phyloP scores from a whole-genome alignment of 108 stramenopile genomes.

The Parmales sp. region DNA sequence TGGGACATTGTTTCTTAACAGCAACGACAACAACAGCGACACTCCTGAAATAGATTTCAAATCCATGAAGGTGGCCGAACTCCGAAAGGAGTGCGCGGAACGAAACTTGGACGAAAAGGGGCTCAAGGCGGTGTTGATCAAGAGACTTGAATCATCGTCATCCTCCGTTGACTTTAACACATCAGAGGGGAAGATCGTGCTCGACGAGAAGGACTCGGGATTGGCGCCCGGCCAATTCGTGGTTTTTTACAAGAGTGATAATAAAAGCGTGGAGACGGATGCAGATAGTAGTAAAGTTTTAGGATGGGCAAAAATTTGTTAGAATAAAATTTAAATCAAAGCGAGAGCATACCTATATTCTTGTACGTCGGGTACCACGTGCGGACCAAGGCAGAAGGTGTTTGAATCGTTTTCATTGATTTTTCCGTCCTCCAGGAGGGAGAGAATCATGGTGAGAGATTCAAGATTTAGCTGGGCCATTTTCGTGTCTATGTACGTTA shows the following conservation, averaged over 20 bases:
- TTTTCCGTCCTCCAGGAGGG: too few relatives aligned
- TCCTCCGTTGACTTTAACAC: conserved; percentile 15
- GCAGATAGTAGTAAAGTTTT: too few relatives aligned
- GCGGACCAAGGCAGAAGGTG: too few relatives aligned
- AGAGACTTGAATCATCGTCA: not conserved
- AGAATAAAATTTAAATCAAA: too few relatives aligned
- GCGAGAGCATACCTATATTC: too few relatives aligned
- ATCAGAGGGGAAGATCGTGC: conserved; percentile 33
- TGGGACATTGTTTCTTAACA: conserved; percentile 41
- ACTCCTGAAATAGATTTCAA: conserved; percentile 10
- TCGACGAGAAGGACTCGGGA: conserved; percentile 74
- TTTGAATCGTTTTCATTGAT: too few relatives aligned
- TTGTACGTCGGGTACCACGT: too few relatives aligned
- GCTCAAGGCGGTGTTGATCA: conserved; percentile 6
- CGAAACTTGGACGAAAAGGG: conserved; percentile 5
- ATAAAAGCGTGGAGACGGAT: too few relatives aligned
- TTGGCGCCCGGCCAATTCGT: conserved; percentile 91
- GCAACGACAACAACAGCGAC: not conserved
- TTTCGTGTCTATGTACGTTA: too few relatives aligned
- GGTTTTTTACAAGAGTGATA: conserved; percentile 86
- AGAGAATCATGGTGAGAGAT: too few relatives aligned
- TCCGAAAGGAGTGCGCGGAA: not conserved
- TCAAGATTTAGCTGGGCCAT: too few relatives aligned
- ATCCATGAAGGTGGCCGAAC: conserved; percentile 11
- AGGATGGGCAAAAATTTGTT: too few relatives aligned